Conservation (phyloP, 306 rosid genomes). For the Mimosa pudica region DNA sequence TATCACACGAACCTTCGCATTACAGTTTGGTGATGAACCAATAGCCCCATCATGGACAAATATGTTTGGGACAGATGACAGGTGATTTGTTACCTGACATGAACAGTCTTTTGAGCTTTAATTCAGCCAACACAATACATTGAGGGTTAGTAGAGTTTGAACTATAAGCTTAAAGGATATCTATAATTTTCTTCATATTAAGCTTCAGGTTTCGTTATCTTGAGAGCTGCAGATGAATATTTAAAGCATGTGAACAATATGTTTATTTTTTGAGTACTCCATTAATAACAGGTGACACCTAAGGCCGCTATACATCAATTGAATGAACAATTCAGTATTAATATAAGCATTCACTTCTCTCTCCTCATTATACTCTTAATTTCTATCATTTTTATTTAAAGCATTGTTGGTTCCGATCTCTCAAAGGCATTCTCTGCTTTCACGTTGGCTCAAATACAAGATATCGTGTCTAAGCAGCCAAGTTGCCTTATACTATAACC, state of each 20-base stretch:
- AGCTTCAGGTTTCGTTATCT: not conserved
- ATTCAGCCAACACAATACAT: not conserved
- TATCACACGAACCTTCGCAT: constrained; percentile 50
- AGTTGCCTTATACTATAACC: too few relatives aligned
- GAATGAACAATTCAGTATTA: not conserved
- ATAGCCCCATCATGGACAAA: constrained; percentile 59
- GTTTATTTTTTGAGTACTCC: not conserved
- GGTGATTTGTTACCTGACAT: constrained; percentile 47
- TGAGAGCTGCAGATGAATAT: not conserved
- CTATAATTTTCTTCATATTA: not conserved
- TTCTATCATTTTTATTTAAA: too few relatives aligned
- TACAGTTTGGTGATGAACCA: constrained; percentile 45
- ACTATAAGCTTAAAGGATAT: not conserved
- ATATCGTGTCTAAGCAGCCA: too few relatives aligned
- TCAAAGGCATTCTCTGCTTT: too few relatives aligned
- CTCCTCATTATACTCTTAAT: not conserved
- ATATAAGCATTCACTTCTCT: not conserved
- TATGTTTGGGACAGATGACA: constrained; percentile 46
- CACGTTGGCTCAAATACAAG: too few relatives aligned
- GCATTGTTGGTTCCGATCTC: too few relatives aligned
- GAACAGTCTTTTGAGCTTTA: not conserved
- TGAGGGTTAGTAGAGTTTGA: too few relatives aligned
- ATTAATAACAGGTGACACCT: not conserved
- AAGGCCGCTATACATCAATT: not conserved
- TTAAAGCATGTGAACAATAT: not conserved